These are phyloP conservation scores for Xylogone sp. DNA, from an alignment of 2,329 filamentous ascomycete species.

Conservation along the genomic window DNA sequence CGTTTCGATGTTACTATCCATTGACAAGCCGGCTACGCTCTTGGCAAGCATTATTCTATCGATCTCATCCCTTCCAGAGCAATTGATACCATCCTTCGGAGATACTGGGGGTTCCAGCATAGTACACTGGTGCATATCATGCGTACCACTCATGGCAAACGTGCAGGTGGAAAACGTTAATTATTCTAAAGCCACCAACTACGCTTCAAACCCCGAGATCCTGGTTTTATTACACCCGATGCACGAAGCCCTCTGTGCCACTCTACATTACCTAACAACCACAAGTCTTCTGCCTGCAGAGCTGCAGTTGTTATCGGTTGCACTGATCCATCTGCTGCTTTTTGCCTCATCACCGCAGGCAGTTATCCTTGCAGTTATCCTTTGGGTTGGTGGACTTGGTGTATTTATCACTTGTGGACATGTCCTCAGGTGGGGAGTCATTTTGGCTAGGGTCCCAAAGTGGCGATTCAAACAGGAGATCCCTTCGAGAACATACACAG, in stretches of 20 bases:
- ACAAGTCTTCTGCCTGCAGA: slow-evolving; percentile 86
- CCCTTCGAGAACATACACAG: background rate
- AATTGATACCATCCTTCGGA: slow-evolving; percentile 62
- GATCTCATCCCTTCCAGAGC: slow-evolving; percentile 70
- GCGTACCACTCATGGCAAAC: slow-evolving; percentile 54
- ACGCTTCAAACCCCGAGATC: slow-evolving; percentile 28
- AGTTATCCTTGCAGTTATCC: slow-evolving; percentile 76
- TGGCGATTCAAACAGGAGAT: slow-evolving; percentile 72
- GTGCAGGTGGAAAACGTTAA: slow-evolving; percentile 12
- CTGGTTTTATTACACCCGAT: slow-evolving; percentile 69
- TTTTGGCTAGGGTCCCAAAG: slow-evolving; percentile 80
- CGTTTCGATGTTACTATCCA: slow-evolving; percentile 70
- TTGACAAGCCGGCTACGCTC: slow-evolving; percentile 56
- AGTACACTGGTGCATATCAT: slow-evolving; percentile 76
- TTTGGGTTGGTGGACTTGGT: slow-evolving; percentile 80
- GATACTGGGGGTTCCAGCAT: slow-evolving; percentile 55
- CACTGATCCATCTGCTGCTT: slow-evolving; percentile 76
- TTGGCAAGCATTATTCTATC: slow-evolving; percentile 80
- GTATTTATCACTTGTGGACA: slow-evolving; percentile 70
- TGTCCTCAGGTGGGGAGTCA: slow-evolving; percentile 78
- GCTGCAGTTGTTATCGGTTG: slow-evolving; percentile 78
- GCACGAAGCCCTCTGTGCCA: slow-evolving; percentile 71
- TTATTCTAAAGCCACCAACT: slow-evolving; percentile 28
- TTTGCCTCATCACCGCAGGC: slow-evolving; percentile 78
- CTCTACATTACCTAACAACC: slow-evolving; percentile 77